Evolutionary conservation across 305 asterid genomes (phyloP).

Genomic region (Nicotiana rustica): DNA sequence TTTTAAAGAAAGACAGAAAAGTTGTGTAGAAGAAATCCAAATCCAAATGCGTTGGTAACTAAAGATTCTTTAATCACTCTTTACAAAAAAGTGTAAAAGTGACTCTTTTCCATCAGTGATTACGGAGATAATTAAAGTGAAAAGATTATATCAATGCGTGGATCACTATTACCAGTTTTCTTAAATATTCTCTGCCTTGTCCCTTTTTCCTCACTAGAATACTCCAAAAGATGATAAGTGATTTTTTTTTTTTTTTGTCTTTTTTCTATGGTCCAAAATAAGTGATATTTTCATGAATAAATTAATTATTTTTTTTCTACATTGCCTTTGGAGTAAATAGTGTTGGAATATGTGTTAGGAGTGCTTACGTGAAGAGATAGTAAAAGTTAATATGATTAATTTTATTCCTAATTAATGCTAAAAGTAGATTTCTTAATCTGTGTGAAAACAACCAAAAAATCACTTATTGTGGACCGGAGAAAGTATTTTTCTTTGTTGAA

Average conservation of each 20-base stretch:
- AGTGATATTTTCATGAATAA: too few species aligned
- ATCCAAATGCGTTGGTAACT: conserved; percentile 11
- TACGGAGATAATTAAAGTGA: conserved; percentile 37
- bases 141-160: conserved; percentile 27
- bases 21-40: conserved; percentile 36
- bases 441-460: too few species aligned
- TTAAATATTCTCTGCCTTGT: background rate
- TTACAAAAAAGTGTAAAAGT: conserved; percentile 50
- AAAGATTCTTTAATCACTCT: conserved; percentile 49
- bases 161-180: conserved; percentile 11
- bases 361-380: too few species aligned
- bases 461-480: too few species aligned
- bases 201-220: background rate
- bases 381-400: too few species aligned
- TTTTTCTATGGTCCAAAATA: too few species aligned
- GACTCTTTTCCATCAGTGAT: conserved; percentile 42
- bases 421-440: too few species aligned
- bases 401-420: too few species aligned
- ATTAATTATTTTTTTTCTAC: too few species aligned
- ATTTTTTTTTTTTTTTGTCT: too few species aligned
- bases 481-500: background rate
- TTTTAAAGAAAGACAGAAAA: conserved; percentile 37
- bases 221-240: background rate
- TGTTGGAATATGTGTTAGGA: too few species aligned
- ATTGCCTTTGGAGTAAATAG: too few species aligned